Evolutionary conservation across 176 grass and related monocot species (phyloP).

Genomic region (Zea luxurians): DNA sequence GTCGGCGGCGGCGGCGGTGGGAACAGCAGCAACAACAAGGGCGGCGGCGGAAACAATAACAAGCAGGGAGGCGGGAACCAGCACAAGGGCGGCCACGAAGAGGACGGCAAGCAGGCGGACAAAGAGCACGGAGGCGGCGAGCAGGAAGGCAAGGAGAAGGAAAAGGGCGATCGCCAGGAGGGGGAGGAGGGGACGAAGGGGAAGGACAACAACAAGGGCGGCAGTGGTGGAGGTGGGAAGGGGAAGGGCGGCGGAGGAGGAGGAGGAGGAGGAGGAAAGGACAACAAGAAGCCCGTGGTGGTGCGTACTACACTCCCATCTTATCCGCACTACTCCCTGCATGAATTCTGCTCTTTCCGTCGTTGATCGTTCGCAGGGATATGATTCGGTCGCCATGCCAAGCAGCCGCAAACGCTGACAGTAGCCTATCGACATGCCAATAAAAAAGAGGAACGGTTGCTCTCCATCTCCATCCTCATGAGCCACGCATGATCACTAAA

Average conservation of each 20-base stretch:
- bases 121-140: background rate
- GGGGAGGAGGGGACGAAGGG: background rate
- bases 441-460: too few species aligned
- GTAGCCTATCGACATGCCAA: too few species aligned
- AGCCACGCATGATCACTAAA: too few species aligned
- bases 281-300: conserved; percentile 36
- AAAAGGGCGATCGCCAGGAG: background rate
- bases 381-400: background rate
- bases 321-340: too few species aligned
- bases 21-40: background rate
- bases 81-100: conserved; percentile 5
- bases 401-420: too few species aligned
- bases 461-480: too few species aligned
- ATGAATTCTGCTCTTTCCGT: too few species aligned
- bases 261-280: conserved; percentile 2
- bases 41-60: background rate
- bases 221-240: conserved; percentile 17
- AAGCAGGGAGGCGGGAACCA: background rate
- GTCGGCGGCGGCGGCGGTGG: background rate
- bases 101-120: conserved; percentile 23
- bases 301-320: conserved; percentile 2
- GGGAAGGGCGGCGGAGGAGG: conserved; percentile 39
- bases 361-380: background rate
- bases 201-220: background rate
- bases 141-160: background rate